Evolutionary conservation across 495 filamentous ascomycete genomes (phyloP), one percentile per base, ranked within the genome.

Genomic region (Tetracladium marchalianum): DNA sequence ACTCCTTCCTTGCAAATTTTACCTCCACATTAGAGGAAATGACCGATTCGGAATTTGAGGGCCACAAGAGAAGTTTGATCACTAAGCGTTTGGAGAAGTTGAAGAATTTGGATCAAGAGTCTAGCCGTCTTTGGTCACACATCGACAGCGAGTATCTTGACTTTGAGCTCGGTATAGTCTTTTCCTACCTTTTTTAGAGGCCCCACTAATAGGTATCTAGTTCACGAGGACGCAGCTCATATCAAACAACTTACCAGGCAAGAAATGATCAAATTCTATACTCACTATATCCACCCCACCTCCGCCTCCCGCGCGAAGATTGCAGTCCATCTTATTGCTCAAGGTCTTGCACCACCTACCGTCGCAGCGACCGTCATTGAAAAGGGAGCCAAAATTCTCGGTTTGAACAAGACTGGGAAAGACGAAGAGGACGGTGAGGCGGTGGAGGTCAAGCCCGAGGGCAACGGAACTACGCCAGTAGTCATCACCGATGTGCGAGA

Each of bases 61-160:
- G 75, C 27, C 86, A 96, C 65, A 94, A 94, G 67, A 77, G 85
- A 37, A 93, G 87, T 57, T 68, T 96, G 36, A 83, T 96, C 57
- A 88, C 84, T 51, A 90, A 87, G 70, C 69, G 86, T 12, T 69
- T 93, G 19, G 93, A 99, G 67, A 93, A 90, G 63, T 66, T 93
- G 55, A 97, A 96, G 73, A 94, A 93, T 56, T 66, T 99, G 50
- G 72, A 76, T 40, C 87, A 90, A 43, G 92, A 99, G 66, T 87
- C 78, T 18, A 70, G 67, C 41, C 76, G 87, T 15, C 84, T 90
- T 59, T 95, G 87, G 90, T 73, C 64, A 27, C 84, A 93, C 50
- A 85, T 97, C 58, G 76, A 77, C 11, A 85, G 75, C 40, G 92
- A 97, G 58, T 85, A 81, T 52, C 90, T 86, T 60, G 86, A 95